Evolutionary conservation across 1,284 basidiomycete species (phyloP), one percentile per base, ranked within the genome.

Genomic region (Pseudozyma pruni): DNA sequence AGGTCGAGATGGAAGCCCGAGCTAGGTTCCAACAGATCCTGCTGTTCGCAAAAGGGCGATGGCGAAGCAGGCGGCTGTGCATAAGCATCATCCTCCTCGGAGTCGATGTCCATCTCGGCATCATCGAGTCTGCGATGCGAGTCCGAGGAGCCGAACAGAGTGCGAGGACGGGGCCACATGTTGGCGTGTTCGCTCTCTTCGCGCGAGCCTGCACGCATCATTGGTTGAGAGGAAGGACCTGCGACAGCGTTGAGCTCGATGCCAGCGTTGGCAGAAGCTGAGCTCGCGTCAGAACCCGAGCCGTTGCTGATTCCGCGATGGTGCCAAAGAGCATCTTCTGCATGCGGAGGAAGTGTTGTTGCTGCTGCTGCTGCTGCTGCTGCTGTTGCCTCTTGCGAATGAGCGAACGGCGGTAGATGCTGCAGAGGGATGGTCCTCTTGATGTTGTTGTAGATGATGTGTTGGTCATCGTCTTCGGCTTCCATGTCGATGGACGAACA

Each of bases 31-130:
- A 52, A 32, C 25, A 45, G 58, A 20, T 57, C 51, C 13, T 59
- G 43, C 29, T 55, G 58, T 20, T 74, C 68, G 29, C 60, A 63
- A 14, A 72, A 37, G 2, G 75, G 75, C 4, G 72, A 68, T 14
- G 75, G 75, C 11, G 69, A 72, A 19, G 72, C 60, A 14, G 70
- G 72, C 4, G 75, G 58, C 17, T 46, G 52, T 11, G 48, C 49
- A 17, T 68, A 48, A 13, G 34, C 44, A 20, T 72, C 69, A 9
- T 52, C 60, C 17, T 72, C 39, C 23, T 75, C 73, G 29, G 69
- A 61, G 23, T 70, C 68, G 19, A 72, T 32, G 38, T 72, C 70
- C 61, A 72, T 67, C n/a, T 68, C 71, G 22, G 47, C 55, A 25
- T 62, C 57, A 4, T 66, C 54, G 23, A 50, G 25, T 17, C 55